These are phyloP conservation scores for Microsporum canis DNA, from an alignment of 2,329 filamentous ascomycete species.

Conservation along the genomic window DNA sequence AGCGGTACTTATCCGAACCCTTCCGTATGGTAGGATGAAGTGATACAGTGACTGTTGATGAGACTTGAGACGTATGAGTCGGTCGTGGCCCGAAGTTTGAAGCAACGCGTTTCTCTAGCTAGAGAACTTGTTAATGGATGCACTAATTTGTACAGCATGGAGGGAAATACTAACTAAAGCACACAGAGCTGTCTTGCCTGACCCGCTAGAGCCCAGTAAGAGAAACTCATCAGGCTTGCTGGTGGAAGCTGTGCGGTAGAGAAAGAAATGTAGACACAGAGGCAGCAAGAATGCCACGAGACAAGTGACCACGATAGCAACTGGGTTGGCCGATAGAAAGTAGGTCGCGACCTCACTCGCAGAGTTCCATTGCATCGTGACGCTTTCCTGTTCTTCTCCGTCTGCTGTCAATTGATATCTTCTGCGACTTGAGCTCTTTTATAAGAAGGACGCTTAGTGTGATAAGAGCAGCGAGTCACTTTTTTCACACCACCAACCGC, in stretches of 20 bases:
- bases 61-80: conserved; percentile 54
- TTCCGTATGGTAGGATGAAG: conserved; percentile 44
- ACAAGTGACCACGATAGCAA: conserved; percentile 53
- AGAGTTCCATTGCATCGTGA: conserved; percentile 24
- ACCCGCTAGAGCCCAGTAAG: conserved; percentile 65
- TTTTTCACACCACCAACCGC: background rate
- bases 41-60: conserved; percentile 45
- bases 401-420: background rate
- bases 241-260: conserved; percentile 53
- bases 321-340: conserved; percentile 33
- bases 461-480: background rate
- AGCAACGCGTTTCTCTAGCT: conserved; percentile 37
- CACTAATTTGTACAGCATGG: background rate
- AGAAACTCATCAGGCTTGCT: conserved; percentile 63
- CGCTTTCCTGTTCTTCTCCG: background rate
- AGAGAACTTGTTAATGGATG: conserved; percentile 4
- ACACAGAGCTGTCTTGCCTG: conserved; percentile 81
- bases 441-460: background rate
- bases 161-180: conserved; percentile 48
- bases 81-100: conserved; percentile 26
- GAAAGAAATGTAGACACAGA: conserved; percentile 60
- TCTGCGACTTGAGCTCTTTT: background rate
- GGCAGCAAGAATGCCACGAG: conserved; percentile 63
- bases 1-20: conserved; percentile 53
- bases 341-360: conserved; percentile 30